Evolutionary conservation across 2,329 filamentous ascomycete genomes (phyloP), one percentile per base, ranked within the genome.

Genomic region (Geosmithia morbida): DNA sequence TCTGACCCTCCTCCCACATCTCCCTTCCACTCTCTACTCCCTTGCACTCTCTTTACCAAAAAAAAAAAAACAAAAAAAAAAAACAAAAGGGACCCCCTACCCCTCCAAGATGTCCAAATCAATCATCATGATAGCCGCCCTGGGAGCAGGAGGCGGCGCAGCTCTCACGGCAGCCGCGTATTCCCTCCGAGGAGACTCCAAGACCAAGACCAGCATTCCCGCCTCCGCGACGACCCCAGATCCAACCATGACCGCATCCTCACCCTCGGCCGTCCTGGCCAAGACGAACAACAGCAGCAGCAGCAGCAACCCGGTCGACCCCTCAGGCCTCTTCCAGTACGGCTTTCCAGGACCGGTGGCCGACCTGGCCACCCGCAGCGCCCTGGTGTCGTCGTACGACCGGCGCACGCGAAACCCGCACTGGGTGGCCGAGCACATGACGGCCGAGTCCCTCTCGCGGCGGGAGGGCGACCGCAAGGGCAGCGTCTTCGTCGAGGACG

Each of bases 341-440:
- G 85, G 92, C 57, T 96, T 97, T 66, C 90, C 92, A 0, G 92
- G 92, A 49, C 92, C 92, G 30, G 70, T 95, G 40, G 75, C 83
- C 57, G 92, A 98, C 66, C 72, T 94, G 42, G 82, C 88, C 48
- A 75, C 75, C 48, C 83, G 87, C 39, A 70, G 79, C 22, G 85
- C 87, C 33, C 76, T 97, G 47, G 76, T 89, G 53, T 94, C 89
- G 30, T 82, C 85, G 56, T 98, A 83, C 75, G 90, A 98, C 68
- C 87, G 92, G 26, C 83, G 87, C 51, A 83, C 81, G 42, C 81
- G 89, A 60, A 98, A 98, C 67, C 92, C 92, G 29, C 77, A 85
- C 62, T 98, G 90, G 90, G 92, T 89, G 8, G 82, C 84, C 53
- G 92, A 98, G 70, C 92, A 98, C 71, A 96, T 98, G 65, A 98